Conservation (phyloP, 805 yeast species). For the Maudiozyma serrabonitensis region DNA sequence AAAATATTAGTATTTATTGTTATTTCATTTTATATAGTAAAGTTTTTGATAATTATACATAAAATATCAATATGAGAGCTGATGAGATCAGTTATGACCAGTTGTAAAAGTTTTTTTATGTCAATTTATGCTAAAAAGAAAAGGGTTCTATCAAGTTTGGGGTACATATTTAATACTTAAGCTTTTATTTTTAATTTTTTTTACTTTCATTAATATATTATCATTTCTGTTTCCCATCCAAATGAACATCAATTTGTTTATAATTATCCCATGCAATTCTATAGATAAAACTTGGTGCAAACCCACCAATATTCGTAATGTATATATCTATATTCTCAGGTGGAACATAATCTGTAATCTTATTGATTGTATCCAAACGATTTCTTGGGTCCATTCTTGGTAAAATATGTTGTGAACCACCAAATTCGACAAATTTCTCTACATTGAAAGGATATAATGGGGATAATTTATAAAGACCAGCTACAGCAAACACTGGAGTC, state of each 20-base stretch:
- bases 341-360: slow-evolving; percentile 79
- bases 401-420: slow-evolving; percentile 48
- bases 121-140: too few relatives aligned
- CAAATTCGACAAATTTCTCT: slow-evolving; percentile 78
- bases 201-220: too few relatives aligned
- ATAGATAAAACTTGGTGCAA: slow-evolving; percentile 91
- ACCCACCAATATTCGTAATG: slow-evolving; percentile 93
- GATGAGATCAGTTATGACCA: too few relatives aligned
- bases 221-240: slow-evolving; percentile 30
- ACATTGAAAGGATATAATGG: slow-evolving; percentile 88
- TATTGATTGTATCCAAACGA: slow-evolving; percentile 49
- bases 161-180: too few relatives aligned
- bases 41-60: too few relatives aligned
- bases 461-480: slow-evolving; percentile 86
- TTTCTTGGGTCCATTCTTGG: slow-evolving; percentile 57
- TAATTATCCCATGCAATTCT: slow-evolving; percentile 93
- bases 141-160: too few relatives aligned
- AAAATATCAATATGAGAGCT: too few relatives aligned
- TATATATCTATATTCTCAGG: slow-evolving; percentile 93
- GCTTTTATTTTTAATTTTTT: too few relatives aligned
- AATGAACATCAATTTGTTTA: slow-evolving; percentile 68
- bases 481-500: slow-evolving; percentile 94
- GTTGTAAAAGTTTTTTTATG: too few relatives aligned
- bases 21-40: too few relatives aligned
- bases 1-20: too few relatives aligned